A percentile compares a stretch with the other conserved stretches of the same genome.
phyloP scores from a whole-genome alignment of 2,329 filamentous ascomycete species.

The Rutstroemia sp. region DNA sequence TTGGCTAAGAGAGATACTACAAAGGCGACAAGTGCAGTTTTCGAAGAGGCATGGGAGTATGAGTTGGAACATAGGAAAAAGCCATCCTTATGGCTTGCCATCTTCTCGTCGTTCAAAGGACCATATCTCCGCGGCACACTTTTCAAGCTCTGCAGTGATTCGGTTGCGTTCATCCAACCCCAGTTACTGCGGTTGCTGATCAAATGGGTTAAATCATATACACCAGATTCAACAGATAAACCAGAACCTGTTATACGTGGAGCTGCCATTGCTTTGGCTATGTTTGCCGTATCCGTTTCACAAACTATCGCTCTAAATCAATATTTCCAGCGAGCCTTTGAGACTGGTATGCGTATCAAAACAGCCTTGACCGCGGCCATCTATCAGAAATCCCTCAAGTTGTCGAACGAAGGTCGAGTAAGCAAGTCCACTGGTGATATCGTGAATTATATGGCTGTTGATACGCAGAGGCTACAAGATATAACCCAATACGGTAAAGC shows the following conservation, averaged over 20 bases:
- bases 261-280: slow-evolving; percentile 78
- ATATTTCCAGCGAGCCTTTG: slow-evolving; percentile 93
- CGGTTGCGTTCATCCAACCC: slow-evolving; percentile 81
- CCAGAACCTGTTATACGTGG: slow-evolving; percentile 78
- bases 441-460: slow-evolving; percentile 98
- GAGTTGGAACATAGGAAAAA: slow-evolving; percentile 63
- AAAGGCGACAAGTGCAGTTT: slow-evolving; percentile 58
- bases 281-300: slow-evolving; percentile 80
- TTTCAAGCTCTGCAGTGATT: slow-evolving; percentile 85
- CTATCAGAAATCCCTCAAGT: slow-evolving; percentile 80
- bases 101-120: slow-evolving; percentile 77
- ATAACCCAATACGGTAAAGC: slow-evolving; percentile 70
- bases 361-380: slow-evolving; percentile 83
- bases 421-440: slow-evolving; percentile 93
- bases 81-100: slow-evolving; percentile 79
- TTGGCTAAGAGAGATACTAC: slow-evolving; percentile 76
- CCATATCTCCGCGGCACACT: slow-evolving; percentile 75
- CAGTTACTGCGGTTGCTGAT: slow-evolving; percentile 84
- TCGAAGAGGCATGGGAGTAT: slow-evolving; percentile 68
- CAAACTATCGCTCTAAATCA: slow-evolving; percentile 93
- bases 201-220: slow-evolving; percentile 73
- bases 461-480: slow-evolving; percentile 91
- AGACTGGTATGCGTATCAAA: slow-evolving; percentile 96
- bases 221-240: slow-evolving; percentile 44
- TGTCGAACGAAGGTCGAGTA: slow-evolving; percentile 89